Base-by-base conservation (phyloP, 2,329 filamentous ascomycete species). In the Coniochaeta prunicola region DNA sequence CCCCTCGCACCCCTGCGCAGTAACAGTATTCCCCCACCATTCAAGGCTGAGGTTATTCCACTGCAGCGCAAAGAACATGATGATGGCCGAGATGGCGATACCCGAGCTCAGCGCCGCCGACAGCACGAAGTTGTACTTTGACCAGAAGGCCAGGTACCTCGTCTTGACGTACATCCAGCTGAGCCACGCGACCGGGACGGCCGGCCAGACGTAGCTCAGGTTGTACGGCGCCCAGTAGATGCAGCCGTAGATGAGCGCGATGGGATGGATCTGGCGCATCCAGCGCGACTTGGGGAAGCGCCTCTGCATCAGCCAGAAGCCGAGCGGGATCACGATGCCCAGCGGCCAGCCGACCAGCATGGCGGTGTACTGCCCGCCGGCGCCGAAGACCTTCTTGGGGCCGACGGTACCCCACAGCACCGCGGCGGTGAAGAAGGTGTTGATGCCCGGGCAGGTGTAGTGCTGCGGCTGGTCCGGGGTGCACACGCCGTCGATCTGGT, bases 401-500 rank as follows among this genome's bases (percentile, higher is more conserved):
- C 80, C 80, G 38, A 83, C 76, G 1, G 78, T 80, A 26, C 80
- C 81, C 80, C 80, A 83, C 4, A 83, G 71, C 0, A 83, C 76
- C 0, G 80, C 77, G 1, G 81, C 79, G 0, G 80, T 83, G 68
- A 83, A 84, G 68, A 83, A 82, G 4, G 78, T 80, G 66, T 80
- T 81, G 64, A 80, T 76, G 15, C 76, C 76, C 13, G 79, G 79
- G 64, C 81, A 83, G 3, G 76, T 78, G 64, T 82, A 74, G 58
- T 76, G 77, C 68, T 77, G 78, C 0, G 73, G 72, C 1, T 80
- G 79, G 6, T 77, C 66, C 1, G 71, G 65, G 0, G 77, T 78
- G 67, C 81, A 83, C 8, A 83, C 74, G n/a, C 71, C 70, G 0
- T 72, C 65, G 53, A 83, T 82, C 61, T 75, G 67, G 45, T 72